Evolutionary conservation across 2,329 filamentous ascomycete species (phyloP).

Genomic region (Beauveria caledonica): DNA sequence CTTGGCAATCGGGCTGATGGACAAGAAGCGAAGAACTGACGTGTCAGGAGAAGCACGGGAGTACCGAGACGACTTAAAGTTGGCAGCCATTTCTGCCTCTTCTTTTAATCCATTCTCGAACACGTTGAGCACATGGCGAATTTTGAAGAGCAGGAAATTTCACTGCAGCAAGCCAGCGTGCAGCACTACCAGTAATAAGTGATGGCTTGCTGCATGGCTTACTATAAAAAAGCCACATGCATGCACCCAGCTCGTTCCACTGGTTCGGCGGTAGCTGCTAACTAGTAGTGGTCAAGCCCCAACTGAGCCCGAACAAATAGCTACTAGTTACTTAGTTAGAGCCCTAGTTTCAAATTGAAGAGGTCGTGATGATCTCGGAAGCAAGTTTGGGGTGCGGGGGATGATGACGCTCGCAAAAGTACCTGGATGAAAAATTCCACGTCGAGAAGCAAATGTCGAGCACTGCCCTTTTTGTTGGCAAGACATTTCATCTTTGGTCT

Average conservation of each 20-base stretch:
- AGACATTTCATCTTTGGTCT: not conserved
- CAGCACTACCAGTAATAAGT: not conserved
- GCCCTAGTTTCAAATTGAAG: not conserved
- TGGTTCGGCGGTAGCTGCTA: not conserved
- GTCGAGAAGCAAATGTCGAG: too few species aligned
- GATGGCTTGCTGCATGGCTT: not conserved
- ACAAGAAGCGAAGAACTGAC: too few species aligned
- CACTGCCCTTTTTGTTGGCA: not conserved
- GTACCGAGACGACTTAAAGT: too few species aligned
- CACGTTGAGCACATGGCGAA: too few species aligned
- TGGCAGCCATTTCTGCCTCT: too few species aligned
- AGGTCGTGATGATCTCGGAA: not conserved
- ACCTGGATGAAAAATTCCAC: not conserved
- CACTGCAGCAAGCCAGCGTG: too few species aligned
- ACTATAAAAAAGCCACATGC: slow-evolving; percentile 4
- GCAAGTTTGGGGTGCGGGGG: not conserved
- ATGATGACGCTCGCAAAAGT: not conserved
- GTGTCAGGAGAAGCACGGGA: too few species aligned
- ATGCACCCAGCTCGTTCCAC: not conserved
- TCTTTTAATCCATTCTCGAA: too few species aligned
- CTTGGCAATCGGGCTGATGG: too few species aligned
- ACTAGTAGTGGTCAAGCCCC: not conserved
- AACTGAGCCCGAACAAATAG: not conserved
- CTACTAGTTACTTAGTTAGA: too few species aligned
- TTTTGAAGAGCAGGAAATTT: too few species aligned